phyloP scores from a whole-genome alignment of 352 stramenopile species.

The Globisporangium lucens region DNA sequence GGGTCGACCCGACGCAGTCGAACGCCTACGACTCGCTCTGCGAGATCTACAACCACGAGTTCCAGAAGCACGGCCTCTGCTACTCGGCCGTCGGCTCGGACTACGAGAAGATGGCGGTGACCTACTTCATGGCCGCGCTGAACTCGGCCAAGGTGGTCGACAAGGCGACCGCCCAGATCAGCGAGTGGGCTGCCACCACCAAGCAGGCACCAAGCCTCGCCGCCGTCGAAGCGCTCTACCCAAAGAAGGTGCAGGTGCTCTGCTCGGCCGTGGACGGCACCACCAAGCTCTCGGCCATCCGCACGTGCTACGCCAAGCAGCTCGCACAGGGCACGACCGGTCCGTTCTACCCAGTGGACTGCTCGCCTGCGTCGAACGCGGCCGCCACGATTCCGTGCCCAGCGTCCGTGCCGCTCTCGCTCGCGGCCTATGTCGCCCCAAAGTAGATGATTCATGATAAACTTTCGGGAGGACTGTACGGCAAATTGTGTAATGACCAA shows the following conservation, averaged over 20 bases:
- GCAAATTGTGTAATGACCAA: neutral
- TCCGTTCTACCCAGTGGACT: slow-evolving; percentile 13
- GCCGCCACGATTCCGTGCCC: slow-evolving; percentile 11
- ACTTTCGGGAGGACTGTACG: neutral
- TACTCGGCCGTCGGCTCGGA: slow-evolving; percentile 56
- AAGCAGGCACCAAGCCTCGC: no score
- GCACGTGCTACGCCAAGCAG: slow-evolving; percentile 57
- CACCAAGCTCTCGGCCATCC: slow-evolving; percentile 62
- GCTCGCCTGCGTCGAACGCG: slow-evolving; percentile 12
- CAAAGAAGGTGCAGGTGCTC: slow-evolving; percentile 50
- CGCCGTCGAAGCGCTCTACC: slow-evolving; percentile 43
- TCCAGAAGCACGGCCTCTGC: slow-evolving; percentile 86
- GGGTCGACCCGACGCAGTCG: slow-evolving; percentile 60
- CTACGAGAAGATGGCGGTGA: slow-evolving; percentile 41
- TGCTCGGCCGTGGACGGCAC: slow-evolving; percentile 54
- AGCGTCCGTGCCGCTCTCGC: slow-evolving; percentile 8
- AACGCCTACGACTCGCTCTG: slow-evolving; percentile 66
- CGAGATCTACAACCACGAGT: slow-evolving; percentile 86
- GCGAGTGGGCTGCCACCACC: slow-evolving; percentile 38
- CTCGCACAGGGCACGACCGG: neutral
- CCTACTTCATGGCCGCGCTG: slow-evolving; percentile 57
- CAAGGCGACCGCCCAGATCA: slow-evolving; percentile 46
- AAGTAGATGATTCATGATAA: slow-evolving; percentile 1
- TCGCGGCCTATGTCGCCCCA: slow-evolving; percentile 12
- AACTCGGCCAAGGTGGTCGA: no score